Evolutionary conservation across 768 basidiomycete genomes (phyloP).

Genomic region (Lactifluus subvellereus): DNA sequence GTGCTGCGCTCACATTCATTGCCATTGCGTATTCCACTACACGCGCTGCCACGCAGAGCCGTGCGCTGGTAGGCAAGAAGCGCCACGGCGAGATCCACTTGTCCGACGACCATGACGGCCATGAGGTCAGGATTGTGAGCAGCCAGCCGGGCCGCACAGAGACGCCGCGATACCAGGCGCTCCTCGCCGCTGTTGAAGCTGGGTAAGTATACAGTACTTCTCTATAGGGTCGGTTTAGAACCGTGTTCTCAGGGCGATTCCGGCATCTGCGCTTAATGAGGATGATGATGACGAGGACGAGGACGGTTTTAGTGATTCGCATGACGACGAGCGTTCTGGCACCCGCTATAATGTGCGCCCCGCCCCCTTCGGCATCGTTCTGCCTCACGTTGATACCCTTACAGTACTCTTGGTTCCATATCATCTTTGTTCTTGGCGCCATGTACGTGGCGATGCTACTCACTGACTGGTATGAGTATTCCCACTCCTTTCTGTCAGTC

Average conservation of each 20-base stretch:
- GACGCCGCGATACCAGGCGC: constrained; percentile 85
- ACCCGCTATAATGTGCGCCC: constrained; percentile 85
- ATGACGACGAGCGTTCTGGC: constrained; percentile 90
- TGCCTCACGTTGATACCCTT: constrained; percentile 11
- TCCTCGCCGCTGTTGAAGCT: constrained; percentile 93
- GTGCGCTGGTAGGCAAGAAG: constrained; percentile 78
- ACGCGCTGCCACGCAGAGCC: constrained; percentile 91
- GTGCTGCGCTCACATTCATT: constrained; percentile 93
- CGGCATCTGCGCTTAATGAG: constrained; percentile 84
- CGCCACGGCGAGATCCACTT: constrained; percentile 60
- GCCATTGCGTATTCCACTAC: constrained; percentile 98
- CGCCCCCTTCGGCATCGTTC: constrained; percentile 26
- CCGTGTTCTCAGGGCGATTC: constrained; percentile 60
- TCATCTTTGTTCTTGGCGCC: constrained; percentile 91
- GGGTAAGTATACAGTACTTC: constrained; percentile 50
- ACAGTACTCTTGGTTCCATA: constrained; percentile 98
- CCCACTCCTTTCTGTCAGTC: constrained; percentile 9
- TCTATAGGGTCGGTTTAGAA: neutral
- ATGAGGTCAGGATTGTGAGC: constrained; percentile 71
- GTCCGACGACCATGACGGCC: constrained; percentile 46
- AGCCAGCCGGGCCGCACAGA: constrained; percentile 82
- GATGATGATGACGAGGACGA: constrained; percentile 68
- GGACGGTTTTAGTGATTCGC: constrained; percentile 62
- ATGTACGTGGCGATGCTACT: constrained; percentile 98
- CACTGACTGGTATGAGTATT: constrained; percentile 81